Conservation (phyloP, 1,284 basidiomycete species). For the Hemileia vastatrix region DNA sequence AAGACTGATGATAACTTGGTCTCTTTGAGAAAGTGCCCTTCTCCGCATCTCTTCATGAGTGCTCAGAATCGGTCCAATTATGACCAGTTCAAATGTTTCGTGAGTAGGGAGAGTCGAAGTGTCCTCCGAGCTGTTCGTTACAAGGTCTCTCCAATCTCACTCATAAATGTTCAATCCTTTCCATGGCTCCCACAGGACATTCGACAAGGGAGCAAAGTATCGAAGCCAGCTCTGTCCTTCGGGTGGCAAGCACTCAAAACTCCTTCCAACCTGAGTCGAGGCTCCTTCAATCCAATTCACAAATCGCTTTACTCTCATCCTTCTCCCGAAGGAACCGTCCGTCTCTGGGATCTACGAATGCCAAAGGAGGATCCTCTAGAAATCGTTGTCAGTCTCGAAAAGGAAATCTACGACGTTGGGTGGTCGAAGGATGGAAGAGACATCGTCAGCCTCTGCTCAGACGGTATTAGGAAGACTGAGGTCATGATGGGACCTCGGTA, state of each 20-base stretch:
- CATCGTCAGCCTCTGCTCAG: background rate
- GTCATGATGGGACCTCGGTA: background rate
- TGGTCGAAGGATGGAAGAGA: background rate
- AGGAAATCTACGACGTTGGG: background rate
- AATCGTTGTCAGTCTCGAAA: background rate
- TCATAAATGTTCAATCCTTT: too few species aligned
- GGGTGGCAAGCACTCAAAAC: background rate
- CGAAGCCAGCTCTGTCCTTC: background rate
- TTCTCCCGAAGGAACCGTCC: background rate
- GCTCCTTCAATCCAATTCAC: background rate
- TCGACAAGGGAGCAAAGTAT: too few species aligned
- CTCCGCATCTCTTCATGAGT: background rate
- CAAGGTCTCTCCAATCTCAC: too few species aligned
- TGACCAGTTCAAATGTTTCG: background rate
- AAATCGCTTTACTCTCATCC: background rate
- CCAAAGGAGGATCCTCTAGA: background rate
- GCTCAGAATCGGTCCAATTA: background rate
- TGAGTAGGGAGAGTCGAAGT: too few species aligned
- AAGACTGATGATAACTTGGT: background rate
- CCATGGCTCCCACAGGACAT: too few species aligned
- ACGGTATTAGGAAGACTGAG: background rate
- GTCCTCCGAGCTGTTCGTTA: too few species aligned
- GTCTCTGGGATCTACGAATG: background rate
- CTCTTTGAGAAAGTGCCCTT: background rate
- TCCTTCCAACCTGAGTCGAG: background rate